Evolutionary conservation across 73 alveolate species (phyloP).

Genomic region (Stentor roeselii): DNA sequence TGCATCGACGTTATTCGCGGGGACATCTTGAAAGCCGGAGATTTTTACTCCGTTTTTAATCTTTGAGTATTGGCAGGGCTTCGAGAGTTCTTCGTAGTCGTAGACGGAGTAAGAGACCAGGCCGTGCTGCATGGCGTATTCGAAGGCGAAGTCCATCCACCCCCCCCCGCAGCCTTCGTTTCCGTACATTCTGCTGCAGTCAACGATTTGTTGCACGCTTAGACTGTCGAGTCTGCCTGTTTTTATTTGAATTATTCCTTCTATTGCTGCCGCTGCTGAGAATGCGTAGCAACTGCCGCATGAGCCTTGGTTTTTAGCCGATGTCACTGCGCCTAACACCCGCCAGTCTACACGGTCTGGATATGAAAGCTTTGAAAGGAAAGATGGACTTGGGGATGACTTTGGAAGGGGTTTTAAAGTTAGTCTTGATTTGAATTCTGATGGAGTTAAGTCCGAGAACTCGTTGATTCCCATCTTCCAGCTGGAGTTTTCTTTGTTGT

Average conservation of each 20-base stretch:
- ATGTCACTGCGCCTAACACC: constrained; percentile 35
- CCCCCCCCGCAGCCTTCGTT: constrained; percentile 75
- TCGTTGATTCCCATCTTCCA: neutral
- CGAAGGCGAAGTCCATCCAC: constrained; percentile 51
- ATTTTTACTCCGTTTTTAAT: constrained; percentile 22
- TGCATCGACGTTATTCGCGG: constrained; percentile 29
- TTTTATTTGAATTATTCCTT: constrained; percentile 15
- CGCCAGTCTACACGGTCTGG: constrained; percentile 37
- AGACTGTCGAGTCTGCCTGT: constrained; percentile 28
- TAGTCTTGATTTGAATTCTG: neutral
- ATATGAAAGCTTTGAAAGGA: too few relatives aligned
- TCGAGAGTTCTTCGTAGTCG: constrained; percentile 52
- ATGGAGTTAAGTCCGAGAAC: neutral
- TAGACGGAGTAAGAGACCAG: constrained; percentile 49
- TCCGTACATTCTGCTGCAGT: constrained; percentile 63
- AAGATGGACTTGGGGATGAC: neutral
- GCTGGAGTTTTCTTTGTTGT: neutral
- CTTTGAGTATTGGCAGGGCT: constrained; percentile 39
- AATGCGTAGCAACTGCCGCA: constrained; percentile 44
- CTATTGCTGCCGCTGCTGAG: constrained; percentile 44
- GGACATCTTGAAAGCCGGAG: constrained; percentile 29
- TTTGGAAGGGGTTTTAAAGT: neutral
- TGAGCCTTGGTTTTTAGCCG: constrained; percentile 36
- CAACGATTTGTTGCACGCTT: constrained; percentile 70
- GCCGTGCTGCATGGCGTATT: constrained; percentile 39